These are phyloP conservation scores for Coniferiporia sulphurascens DNA, from an alignment of 1,284 basidiomycete genomes.

Conservation along the genomic window DNA sequence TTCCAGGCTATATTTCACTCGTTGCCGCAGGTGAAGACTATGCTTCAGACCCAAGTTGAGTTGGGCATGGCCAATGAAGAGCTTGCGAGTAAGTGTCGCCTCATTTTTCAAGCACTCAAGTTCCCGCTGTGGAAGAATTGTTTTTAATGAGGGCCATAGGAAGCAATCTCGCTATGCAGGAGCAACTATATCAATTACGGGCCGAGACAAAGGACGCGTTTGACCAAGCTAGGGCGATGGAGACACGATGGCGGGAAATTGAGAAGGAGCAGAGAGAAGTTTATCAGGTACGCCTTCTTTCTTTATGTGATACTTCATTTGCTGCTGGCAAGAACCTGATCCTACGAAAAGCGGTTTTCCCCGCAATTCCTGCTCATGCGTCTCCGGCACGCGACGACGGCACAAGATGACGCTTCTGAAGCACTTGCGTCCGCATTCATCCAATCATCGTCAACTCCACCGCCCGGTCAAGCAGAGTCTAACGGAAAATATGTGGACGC, in stretches of 20 bases:
- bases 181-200: constrained; percentile 66
- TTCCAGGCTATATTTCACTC: constrained; percentile 86
- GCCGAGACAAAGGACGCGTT: constrained; percentile 81
- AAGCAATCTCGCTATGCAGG: constrained; percentile 71
- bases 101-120: background rate
- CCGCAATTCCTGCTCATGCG: constrained; percentile 85
- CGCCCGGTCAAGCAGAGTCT: constrained; percentile 31
- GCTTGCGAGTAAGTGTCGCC: constrained; percentile 59
- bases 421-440: constrained; percentile 76
- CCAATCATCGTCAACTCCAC: constrained; percentile 42
- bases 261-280: constrained; percentile 83
- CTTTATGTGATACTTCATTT: constrained; percentile 6
- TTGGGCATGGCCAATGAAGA: constrained; percentile 79
- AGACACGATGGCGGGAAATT: constrained; percentile 77
- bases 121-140: background rate
- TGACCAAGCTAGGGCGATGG: constrained; percentile 74
- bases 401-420: constrained; percentile 87
- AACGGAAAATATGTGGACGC: constrained; percentile 69
- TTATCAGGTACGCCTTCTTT: constrained; percentile 62
- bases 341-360: constrained; percentile 61
- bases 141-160: constrained; percentile 36
- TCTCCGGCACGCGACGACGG: constrained; percentile 77
- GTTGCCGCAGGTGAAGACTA: constrained; percentile 62
- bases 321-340: background rate
- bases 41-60: constrained; percentile 72